Evolutionary conservation across 2,329 filamentous ascomycete genomes (phyloP).

Genomic region (Alternaria gaisen): DNA sequence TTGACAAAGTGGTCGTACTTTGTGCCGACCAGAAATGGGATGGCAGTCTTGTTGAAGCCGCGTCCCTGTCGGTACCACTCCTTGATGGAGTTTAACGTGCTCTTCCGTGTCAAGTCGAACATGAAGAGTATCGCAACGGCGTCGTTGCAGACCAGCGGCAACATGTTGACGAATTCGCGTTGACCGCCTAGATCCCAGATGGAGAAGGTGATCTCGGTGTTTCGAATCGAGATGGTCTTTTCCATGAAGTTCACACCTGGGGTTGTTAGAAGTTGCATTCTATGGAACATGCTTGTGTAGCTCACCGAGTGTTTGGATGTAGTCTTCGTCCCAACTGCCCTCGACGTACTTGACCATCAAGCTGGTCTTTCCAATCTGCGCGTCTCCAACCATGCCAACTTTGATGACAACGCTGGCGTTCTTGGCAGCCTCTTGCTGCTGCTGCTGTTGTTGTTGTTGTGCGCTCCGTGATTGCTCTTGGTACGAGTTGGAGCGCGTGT

Average conservation of each 20-base stretch:
- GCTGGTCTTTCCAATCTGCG: constrained; percentile 98
- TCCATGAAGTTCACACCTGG: constrained; percentile 99
- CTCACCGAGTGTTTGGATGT: constrained; percentile 92
- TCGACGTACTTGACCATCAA: constrained; percentile 99
- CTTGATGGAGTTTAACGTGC: constrained; percentile 98
- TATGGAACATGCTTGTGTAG: neutral
- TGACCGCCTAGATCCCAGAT: constrained; percentile 99
- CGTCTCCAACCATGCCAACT: constrained; percentile 98
- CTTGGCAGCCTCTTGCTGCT: constrained; percentile 53
- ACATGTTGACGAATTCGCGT: constrained; percentile 99
- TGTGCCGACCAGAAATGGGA: constrained; percentile 94
- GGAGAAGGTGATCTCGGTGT: constrained; percentile 99
- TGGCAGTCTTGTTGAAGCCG: constrained; percentile 99
- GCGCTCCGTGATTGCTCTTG: constrained; percentile 60
- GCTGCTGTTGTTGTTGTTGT: constrained; percentile 30
- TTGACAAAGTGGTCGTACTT: constrained; percentile 99
- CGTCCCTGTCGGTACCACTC: constrained; percentile 98
- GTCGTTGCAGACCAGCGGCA: constrained; percentile 98
- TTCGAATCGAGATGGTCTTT: constrained; percentile 98
- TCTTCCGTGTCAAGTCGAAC: constrained; percentile 98
- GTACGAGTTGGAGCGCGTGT: constrained; percentile 50
- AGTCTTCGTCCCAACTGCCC: constrained; percentile 99
- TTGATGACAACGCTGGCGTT: constrained; percentile 89
- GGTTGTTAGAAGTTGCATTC: constrained; percentile 23
- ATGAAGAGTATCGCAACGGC: constrained; percentile 99